Evolutionary conservation across 495 filamentous ascomycete species (phyloP), one percentile per base, ranked within the genome.

Genomic region (Penicillium samsonianum): DNA sequence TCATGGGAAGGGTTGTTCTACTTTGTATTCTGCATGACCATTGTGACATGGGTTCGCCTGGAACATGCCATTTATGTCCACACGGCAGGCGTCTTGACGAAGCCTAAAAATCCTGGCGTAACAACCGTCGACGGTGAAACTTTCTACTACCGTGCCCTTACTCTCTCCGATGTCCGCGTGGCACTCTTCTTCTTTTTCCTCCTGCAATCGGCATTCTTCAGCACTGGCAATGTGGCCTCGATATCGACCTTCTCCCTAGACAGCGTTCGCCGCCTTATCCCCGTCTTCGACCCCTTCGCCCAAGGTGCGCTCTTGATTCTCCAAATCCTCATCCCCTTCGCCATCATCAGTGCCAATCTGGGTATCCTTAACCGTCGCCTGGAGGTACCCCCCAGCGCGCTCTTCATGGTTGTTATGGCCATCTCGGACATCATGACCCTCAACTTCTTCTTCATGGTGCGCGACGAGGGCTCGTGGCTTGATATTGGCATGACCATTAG

Each of bases 1-100:
- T 96, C 92, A 17, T 99, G 96, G 78, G 95, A 99, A 70, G 94
- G 95, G 0, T 79, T 99, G 4, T 99, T 99, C 74, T 98, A 96
- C 77, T 82, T 96, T 60, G 86, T 86, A 19, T 98, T 97, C 73
- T 92, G 85, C 65, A 77, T 88, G 43, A 87, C 88, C 20, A 79
- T 99, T 10, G 79, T 96, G 55, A 88, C 86, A 58, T 99, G 95
- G 95, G 90, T 96, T 20, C 84, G 86, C 22, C 78, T 98, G 0
- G 95, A 99, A 68, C 88, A 96, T 62, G 87, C 84, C 37, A 82
- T 90, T 53, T 88, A 90, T 70, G 73, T 75, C 3, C 83, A 84
- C 60, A 72, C 63, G n/a, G 65, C 68, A 61, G 67, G 63, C 19
- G 43, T 53, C 11, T 30, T 38, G 5, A 25, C 70, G 19, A 67